These are phyloP conservation scores for Leucosporidium creatinivorum DNA, from an alignment of 768 basidiomycete genomes.

Conservation along the genomic window DNA sequence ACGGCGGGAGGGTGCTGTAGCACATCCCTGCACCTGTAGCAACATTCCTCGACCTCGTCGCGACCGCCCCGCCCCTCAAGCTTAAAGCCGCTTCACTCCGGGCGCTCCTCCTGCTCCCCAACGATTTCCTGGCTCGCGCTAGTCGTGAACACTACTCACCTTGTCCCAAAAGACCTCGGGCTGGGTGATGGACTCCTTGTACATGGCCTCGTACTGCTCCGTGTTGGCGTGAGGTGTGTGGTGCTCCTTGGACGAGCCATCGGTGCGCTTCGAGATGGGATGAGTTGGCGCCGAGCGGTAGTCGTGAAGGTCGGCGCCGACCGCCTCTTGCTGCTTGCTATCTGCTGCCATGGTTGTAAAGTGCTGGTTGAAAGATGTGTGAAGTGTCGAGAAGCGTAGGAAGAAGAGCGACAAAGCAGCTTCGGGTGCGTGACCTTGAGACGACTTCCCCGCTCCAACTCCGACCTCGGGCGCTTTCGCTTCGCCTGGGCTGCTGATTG, in stretches of 20 bases:
- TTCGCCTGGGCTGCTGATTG: no score
- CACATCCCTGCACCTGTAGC: no score
- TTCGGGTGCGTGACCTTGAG: no score
- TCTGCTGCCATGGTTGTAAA: not conserved
- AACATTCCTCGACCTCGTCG: no score
- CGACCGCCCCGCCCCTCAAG: no score
- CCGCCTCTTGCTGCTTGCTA: not conserved
- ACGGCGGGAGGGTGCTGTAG: no score
- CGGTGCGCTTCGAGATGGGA: conserved; percentile 21
- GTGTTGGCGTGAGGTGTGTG: conserved; percentile 32
- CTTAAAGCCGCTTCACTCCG: no score
- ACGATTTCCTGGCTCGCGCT: no score
- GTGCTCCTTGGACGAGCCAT: conserved; percentile 6
- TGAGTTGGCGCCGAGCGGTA: conserved; percentile 14
- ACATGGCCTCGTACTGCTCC: conserved; percentile 23
- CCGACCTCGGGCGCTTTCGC: no score
- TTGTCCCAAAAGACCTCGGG: conserved; percentile 34
- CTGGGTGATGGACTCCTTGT: conserved; percentile 31
- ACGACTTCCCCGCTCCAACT: no score
- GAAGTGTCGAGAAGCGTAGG: not conserved
- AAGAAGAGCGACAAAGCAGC: not conserved
- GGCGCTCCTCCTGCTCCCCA: no score
- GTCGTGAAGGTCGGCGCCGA: conserved; percentile 9
- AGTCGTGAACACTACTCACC: conserved; percentile 8
- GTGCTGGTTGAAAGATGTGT: not conserved